A percentile compares a stretch with the other conserved stretches of the same genome.
phyloP scores from a whole-genome alignment of 306 rosid species.

The Albizia julibrissin region DNA sequence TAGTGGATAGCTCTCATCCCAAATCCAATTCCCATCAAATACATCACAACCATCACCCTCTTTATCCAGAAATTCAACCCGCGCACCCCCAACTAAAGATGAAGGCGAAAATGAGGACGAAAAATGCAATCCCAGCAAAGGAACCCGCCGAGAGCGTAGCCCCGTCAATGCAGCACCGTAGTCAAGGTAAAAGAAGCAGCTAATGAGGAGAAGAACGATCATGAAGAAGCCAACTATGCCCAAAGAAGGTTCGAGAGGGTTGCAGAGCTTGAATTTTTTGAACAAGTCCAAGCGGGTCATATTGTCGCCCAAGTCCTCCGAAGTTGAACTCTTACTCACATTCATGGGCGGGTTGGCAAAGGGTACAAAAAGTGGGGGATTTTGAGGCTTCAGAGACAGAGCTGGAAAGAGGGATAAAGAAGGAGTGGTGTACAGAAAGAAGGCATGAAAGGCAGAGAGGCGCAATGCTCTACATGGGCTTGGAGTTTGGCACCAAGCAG shows the following conservation, averaged over 20 bases:
- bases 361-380: conserved; percentile 16
- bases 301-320: conserved; percentile 33
- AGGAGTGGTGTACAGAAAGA: conserved; percentile 27
- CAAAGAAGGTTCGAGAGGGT: conserved; percentile 66
- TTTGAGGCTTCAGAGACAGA: background rate
- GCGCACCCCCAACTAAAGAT: conserved; percentile 9
- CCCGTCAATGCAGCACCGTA: conserved; percentile 35
- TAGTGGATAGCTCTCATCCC: conserved; percentile 89
- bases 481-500: background rate
- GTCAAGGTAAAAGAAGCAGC: conserved; percentile 61
- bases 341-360: background rate
- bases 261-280: conserved; percentile 66
- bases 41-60: conserved; percentile 59
- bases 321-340: conserved; percentile 41
- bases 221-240: conserved; percentile 54
- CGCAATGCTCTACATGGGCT: background rate
- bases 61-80: conserved; percentile 51
- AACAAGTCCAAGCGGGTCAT: conserved; percentile 52
- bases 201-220: conserved; percentile 47
- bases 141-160: conserved; percentile 39
- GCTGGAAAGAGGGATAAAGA: background rate
- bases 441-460: conserved; percentile 30
- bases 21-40: conserved; percentile 83
- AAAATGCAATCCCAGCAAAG: conserved; percentile 38
- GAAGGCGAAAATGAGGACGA: conserved; percentile 26